These are phyloP conservation scores for Barnettozyma salicaria DNA, from an alignment of 805 yeast species.

Conservation along the genomic window DNA sequence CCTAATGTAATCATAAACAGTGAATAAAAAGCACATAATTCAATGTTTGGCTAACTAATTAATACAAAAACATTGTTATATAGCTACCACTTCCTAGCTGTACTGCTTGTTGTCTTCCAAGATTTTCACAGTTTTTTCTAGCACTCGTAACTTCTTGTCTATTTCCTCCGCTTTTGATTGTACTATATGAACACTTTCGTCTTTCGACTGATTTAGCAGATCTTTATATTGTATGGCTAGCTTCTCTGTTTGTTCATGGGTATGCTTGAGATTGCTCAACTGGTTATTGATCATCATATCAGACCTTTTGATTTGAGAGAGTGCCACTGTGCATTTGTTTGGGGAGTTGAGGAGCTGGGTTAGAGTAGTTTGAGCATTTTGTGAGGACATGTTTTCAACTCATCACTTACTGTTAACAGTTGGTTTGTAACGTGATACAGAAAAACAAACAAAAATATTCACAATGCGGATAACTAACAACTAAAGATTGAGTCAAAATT, in stretches of 20 bases:
- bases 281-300: conserved; percentile 22
- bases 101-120: conserved; percentile 27
- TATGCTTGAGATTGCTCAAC: conserved; percentile 10
- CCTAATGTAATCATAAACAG: conserved; percentile 12
- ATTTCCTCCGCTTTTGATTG: conserved; percentile 60
- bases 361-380: neutral
- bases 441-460: too few species aligned
- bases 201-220: conserved; percentile 1
- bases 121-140: conserved; percentile 49
- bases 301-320: conserved; percentile 19
- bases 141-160: conserved; percentile 65
- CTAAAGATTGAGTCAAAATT: too few species aligned
- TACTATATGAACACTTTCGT: conserved; percentile 25
- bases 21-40: too few species aligned
- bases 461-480: too few species aligned
- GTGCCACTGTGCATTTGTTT: conserved; percentile 6
- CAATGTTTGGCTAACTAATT: too few species aligned
- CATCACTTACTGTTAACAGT: too few species aligned
- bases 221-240: conserved; percentile 8
- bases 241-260: conserved; percentile 11
- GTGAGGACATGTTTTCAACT: neutral
- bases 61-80: too few species aligned
- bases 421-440: too few species aligned
- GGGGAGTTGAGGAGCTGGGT: conserved; percentile 3
- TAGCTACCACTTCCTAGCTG: too few species aligned